Evolutionary conservation across 164 flowering plant genomes (phyloP).

Genomic region (grape (Vitis vinifera)): ASM3070453v1 NC_081818.1:27498501-27499000

Average conservation of each 20-base stretch:
- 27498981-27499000: too few species aligned
- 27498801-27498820: too few species aligned
- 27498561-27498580: conserved; percentile 38
- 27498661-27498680: conserved; percentile 79
- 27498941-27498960: too few species aligned
- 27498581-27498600: conserved; percentile 46
- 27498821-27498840: too few species aligned
- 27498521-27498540: conserved; percentile 48
- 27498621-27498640: conserved; percentile 67
- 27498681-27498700: neutral
- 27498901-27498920: too few species aligned
- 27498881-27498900: too few species aligned
- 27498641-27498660: conserved; percentile 75
- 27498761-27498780: neutral
- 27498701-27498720: neutral
- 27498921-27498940: too few species aligned
- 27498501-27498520: conserved; percentile 43
- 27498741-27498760: neutral
- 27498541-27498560: conserved; percentile 43
- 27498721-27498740: too few species aligned
- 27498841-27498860: too few species aligned
- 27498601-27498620: conserved; percentile 64
- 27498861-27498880: too few species aligned
- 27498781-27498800: too few species aligned
- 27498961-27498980: too few species aligned